phyloP scores from a whole-genome alignment of 805 yeast genomes.

The Ogataea ramenticola region DNA sequence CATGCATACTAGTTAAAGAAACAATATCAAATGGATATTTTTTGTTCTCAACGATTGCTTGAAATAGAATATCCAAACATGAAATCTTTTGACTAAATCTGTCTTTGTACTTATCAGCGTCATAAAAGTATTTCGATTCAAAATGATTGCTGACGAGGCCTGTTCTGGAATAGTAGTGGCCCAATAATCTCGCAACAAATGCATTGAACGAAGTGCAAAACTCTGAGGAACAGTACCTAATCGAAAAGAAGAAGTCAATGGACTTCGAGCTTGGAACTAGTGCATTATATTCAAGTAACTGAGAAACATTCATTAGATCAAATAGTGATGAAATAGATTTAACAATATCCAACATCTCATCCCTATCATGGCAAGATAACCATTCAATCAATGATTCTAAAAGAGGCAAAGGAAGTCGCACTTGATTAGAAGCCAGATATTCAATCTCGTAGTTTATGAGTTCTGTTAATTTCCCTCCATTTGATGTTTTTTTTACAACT shows the following conservation, averaged over 20 bases:
- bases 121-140: background rate
- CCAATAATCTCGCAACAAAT: constrained; percentile 28
- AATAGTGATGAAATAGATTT: background rate
- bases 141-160: constrained; percentile 10
- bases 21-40: background rate
- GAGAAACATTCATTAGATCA: background rate
- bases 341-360: background rate
- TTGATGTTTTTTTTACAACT: too few relatives aligned
- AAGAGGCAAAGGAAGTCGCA: too few relatives aligned
- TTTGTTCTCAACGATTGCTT: constrained; percentile 2
- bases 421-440: background rate
- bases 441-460: background rate
- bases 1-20: too few relatives aligned
- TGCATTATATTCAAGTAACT: background rate
- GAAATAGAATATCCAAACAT: constrained; percentile 22
- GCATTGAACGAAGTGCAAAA: constrained; percentile 8
- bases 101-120: background rate
- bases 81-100: constrained; percentile 14
- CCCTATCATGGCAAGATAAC: background rate
- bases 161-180: constrained; percentile 17
- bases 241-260: background rate
- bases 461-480: background rate
- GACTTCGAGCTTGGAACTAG: background rate
- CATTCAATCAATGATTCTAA: background rate
- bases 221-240: too few relatives aligned